These are phyloP conservation scores for Eucalyptus viminalis DNA, from an alignment of 345 rosid species.

Conservation along the genomic window DNA sequence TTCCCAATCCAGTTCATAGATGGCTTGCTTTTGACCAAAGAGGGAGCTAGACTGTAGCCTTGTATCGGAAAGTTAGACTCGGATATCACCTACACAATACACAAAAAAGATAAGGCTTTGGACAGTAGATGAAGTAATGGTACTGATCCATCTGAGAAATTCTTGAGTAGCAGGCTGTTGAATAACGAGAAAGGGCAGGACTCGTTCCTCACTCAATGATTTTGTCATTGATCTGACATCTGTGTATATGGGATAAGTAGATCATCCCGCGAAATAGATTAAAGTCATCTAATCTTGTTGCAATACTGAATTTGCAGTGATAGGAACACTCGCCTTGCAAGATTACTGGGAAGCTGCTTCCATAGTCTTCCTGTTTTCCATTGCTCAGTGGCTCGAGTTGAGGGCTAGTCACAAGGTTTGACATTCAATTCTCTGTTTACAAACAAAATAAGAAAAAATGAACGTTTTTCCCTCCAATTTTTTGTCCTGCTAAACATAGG, in stretches of 20 bases:
- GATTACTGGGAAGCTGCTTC: slow-evolving; percentile 73
- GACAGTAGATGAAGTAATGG: not conserved
- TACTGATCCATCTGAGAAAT: not conserved
- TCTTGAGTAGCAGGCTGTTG: not conserved
- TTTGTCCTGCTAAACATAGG: not conserved
- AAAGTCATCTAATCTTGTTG: not conserved
- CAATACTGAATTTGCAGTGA: slow-evolving; percentile 24
- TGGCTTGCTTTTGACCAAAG: not conserved
- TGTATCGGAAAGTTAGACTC: not conserved
- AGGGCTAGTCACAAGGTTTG: slow-evolving; percentile 73
- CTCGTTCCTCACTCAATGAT: not conserved
- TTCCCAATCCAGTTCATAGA: not conserved
- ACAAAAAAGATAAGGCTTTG: not conserved
- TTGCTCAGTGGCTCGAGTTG: slow-evolving; percentile 76
- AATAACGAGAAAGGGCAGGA: not conserved
- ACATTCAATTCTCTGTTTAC: not conserved
- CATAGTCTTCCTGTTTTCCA: slow-evolving; percentile 68
- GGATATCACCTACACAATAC: not conserved
- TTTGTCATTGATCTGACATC: not conserved
- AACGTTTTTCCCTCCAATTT: not conserved
- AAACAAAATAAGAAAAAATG: not conserved
- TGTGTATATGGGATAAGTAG: not conserved
- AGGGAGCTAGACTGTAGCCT: not conserved
- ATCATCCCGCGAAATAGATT: not conserved
- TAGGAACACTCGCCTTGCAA: slow-evolving; percentile 52